Conservation (phyloP, 176 grass and related monocot species). For the Olyra latifolia region DNA sequence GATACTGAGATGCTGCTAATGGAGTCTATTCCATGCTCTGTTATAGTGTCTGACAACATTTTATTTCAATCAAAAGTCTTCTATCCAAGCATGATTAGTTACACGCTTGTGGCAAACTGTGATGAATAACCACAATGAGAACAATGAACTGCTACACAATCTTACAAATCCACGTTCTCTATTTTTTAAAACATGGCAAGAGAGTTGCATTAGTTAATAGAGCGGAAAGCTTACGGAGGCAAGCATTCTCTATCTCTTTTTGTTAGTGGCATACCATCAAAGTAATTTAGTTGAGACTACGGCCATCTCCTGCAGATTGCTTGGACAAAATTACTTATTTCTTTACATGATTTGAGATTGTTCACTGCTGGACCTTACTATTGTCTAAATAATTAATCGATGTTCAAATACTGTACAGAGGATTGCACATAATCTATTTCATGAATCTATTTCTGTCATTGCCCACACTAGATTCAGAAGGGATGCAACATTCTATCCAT, state of each 20-base stretch:
- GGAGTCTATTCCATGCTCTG: background rate
- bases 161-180: background rate
- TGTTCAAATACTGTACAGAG: background rate
- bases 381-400: background rate
- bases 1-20: background rate
- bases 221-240: no score
- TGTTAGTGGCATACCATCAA: background rate
- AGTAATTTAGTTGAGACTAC: background rate
- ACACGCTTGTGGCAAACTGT: background rate
- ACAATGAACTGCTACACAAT: background rate
- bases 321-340: background rate
- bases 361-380: background rate
- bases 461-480: background rate
- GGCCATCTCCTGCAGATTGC: background rate
- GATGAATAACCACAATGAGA: background rate
- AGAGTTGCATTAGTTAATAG: no score
- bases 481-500: background rate
- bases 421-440: background rate
- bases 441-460: background rate
- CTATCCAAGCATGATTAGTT: background rate
- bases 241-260: no score
- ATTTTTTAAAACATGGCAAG: no score
- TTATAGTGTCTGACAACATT: background rate
- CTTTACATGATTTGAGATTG: background rate
- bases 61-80: background rate